These are phyloP conservation scores for Polytrichum commune DNA, from an alignment of 225 moss, liverwort and hornwort genomes.

Conservation along the genomic window DNA sequence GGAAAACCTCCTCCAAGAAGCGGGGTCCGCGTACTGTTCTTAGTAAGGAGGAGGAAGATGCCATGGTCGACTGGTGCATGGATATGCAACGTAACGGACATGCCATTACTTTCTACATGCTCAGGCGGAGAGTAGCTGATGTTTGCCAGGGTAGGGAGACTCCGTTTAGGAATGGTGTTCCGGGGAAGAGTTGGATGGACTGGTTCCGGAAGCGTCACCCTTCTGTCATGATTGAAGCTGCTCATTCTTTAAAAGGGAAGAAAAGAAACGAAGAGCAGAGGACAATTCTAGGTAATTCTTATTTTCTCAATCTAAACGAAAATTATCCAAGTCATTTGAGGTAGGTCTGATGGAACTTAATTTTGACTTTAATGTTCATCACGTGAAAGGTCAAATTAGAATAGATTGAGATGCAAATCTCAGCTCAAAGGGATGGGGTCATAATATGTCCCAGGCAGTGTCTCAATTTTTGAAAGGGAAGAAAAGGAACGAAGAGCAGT, in stretches of 20 bases:
- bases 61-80: slow-evolving; percentile 62
- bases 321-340: neutral
- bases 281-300: slow-evolving; percentile 27
- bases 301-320: neutral
- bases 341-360: no score
- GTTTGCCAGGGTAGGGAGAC: slow-evolving; percentile 62
- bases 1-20: slow-evolving; percentile 66
- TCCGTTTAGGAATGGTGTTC: slow-evolving; percentile 60
- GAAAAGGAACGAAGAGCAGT: neutral
- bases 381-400: no score
- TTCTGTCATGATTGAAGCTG: slow-evolving; percentile 58
- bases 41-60: slow-evolving; percentile 55
- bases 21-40: slow-evolving; percentile 57
- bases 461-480: neutral
- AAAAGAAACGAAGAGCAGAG: slow-evolving; percentile 48
- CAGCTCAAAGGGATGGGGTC: neutral
- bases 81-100: slow-evolving; percentile 51
- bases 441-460: neutral
- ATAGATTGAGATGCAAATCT: no score
- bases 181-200: slow-evolving; percentile 71
- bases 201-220: slow-evolving; percentile 68
- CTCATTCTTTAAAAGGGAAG: slow-evolving; percentile 59
- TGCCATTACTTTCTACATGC: slow-evolving; percentile 59
- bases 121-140: slow-evolving; percentile 56
- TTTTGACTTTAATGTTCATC: no score